Base-by-base conservation (phyloP, 192 early-diverging fungal genomes). In the Podila epigama region DNA sequence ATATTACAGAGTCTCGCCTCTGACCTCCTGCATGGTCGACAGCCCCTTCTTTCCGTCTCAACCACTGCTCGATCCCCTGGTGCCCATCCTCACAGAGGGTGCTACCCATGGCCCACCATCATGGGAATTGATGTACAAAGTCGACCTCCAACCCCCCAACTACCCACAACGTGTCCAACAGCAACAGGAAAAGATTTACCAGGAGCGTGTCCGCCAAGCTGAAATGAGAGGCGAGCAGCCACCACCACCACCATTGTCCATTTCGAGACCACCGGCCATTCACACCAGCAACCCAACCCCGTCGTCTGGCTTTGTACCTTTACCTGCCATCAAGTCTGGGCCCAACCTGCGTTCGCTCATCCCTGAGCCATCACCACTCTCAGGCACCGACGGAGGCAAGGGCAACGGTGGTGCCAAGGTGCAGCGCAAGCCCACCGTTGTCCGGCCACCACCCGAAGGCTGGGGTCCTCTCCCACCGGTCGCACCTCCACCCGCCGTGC, bases 81-180 rank as follows among this genome's bases (percentile, higher is more conserved):
- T 75, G 22, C 71, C 71, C 29, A 51, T 67, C 27, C 64, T 75
- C 41, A 68, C 63, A 60, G 71, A 75, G 22, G 71, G 71, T 20
- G 63, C 58, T 18, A 2, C 35, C 25, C 71, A 75, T 56, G 71
- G 71, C 11, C 64, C 71, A 8, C 71, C 71, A 32, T 54, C 71
- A 2, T 75, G 71, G 71, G 71, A 75, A 54, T 67, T 75, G 71
- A 75, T 75, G 58, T 75, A 75, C 57, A 75, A 75, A 48, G 48
- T 75, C 36, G 73, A 77, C 56, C 73, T 77, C 42, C 27, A 58
- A 15, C 73, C 66, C 9, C 73, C 73, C 54, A 77, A 77, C 51
- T 77, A 77, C 20, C 66, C 73, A 13, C 73, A 77, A 28, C 60
- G 73, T 31, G 60, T 77, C n/a, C 73, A 77, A 25, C 60, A 77